Evolutionary conservation across 306 rosid species (phyloP), one percentile per base, ranked within the genome.

Genomic region (Luffa aegyptiaca): DNA sequence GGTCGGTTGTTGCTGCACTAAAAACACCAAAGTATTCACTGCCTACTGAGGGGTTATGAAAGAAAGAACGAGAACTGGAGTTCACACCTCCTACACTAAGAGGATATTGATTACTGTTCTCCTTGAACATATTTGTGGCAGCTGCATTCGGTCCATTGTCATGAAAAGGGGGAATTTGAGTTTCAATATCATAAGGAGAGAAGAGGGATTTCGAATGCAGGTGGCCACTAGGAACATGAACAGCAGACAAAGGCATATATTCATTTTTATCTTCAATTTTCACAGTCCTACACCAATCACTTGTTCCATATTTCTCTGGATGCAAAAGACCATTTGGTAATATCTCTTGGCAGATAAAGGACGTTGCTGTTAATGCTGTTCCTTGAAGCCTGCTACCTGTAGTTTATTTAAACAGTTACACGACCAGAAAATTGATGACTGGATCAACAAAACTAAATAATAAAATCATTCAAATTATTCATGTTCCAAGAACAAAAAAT

Each of bases 11-110:
- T 66, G 89, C 63, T 46, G 89, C 82, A 78, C 86, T 80, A 72
- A 84, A 86, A 81, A 82, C 87, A 81, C 85, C 85, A 82, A 86
- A 92, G 63, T 85, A 91, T 81, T 88, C 93, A 57, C 84, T 85
- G 87, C 89, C 94, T 36, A 89, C 66, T 36, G 88, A 70, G 13
- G 77, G 65, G 63, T 83, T 82, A 48, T 87, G 86, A 64, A 83
- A 82, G 75, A 82, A 36, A 73, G 93, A 56, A 52, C 74, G 85
- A 10, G 91, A 59, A 57, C 85, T 82, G 14, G 88, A 82, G 81
- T 80, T 83, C 35, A 77, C 82, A 21, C 81, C 81, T 77, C 81
- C 86, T 35, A 41, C 37, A 55, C 76, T 42, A 75, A 53, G 80
- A 31, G 82, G 80, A 69, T 84, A 84, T 51, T 86, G 91, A 64